Percentiles rank a stretch among this genome's conserved stretches.
These are phyloP conservation scores for Saksenaea vasiformis DNA, from an alignment of 371 early-diverging fungal genomes.

Conservation along the genomic window DNA sequence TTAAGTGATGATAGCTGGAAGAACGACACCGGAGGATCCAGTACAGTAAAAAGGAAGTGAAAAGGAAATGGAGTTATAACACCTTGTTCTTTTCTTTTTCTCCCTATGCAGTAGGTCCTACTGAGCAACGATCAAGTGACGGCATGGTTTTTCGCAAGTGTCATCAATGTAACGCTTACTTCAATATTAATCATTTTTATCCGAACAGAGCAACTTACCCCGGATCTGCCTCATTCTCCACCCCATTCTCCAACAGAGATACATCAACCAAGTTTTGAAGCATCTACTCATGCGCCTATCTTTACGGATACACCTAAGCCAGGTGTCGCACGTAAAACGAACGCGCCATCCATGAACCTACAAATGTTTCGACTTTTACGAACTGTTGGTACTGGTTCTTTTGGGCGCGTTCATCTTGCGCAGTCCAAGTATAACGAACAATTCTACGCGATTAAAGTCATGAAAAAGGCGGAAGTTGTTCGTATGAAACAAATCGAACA, in stretches of 20 bases:
- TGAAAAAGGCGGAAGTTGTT: conserved; percentile 88
- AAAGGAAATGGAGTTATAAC: not conserved
- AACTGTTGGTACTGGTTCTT: conserved; percentile 72
- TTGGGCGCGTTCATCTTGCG: conserved; percentile 65
- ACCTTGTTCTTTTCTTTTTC: not conserved
- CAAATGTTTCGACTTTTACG: conserved; percentile 21
- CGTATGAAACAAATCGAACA: conserved; percentile 79
- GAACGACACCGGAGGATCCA: not conserved
- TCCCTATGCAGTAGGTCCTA: not conserved
- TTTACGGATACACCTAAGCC: not conserved
- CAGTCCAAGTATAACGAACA: conserved; percentile 45
- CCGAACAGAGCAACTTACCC: not conserved
- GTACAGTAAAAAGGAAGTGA: not conserved
- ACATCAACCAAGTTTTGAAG: not conserved
- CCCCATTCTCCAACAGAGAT: not conserved
- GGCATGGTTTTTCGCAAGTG: not conserved
- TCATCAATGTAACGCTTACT: not conserved
- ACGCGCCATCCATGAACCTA: not conserved
- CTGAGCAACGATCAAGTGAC: not conserved
- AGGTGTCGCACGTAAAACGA: not conserved
- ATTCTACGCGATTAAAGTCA: conserved; percentile 95
- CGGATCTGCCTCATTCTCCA: not conserved
- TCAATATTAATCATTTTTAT: not conserved
- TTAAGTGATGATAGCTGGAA: not conserved
- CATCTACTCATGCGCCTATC: not conserved